Evolutionary conservation across 1,139 yeast genomes (phyloP), one percentile per base, ranked within the genome.

Genomic region (Pichia sp.): DNA sequence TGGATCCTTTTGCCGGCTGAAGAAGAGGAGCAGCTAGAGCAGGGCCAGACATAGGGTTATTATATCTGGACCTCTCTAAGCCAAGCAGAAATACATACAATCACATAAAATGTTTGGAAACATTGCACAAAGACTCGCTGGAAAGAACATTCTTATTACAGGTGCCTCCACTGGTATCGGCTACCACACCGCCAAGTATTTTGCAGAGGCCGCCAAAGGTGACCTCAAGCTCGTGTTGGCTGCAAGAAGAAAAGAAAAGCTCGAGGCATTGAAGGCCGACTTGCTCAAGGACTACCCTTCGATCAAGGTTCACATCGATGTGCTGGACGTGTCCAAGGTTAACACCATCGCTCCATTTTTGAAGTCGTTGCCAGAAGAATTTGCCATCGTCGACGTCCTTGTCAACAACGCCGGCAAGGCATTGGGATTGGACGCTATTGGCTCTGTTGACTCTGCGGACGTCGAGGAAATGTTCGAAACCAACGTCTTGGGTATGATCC

Each of bases 41-140:
- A 4, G 13, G 40, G 13, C 8, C 8, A 4, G 13, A 4, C n/a
- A 5, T 11, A 34, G n/a, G n/a, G n/a, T n/a, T n/a, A n/a, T 7
- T 34, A 34, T 11, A 7, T 31, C 13, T n/a, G n/a, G n/a, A n/a
- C n/a, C n/a, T n/a, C n/a, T n/a, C n/a, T n/a, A n/a, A n/a, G n/a
- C n/a, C n/a, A n/a, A n/a, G n/a, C n/a, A n/a, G n/a, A n/a, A n/a
- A n/a, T n/a, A n/a, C n/a, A n/a, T n/a, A n/a, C n/a, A 11, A 13
- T 23, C 15, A n/a, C 6, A 10, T 5, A 41, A 5, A 5, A 77
- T 84, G 51, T 79, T 75, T 69, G 83, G 83, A 29, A 76, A 73
- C 66, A 83, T 83, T 54, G 81, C 81, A 40, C 77, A 78, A 64
- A 75, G 93, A 66, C 72, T 86, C 51, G 81, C 84, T 32, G 77